These are phyloP conservation scores for Yamadazyma diospyri DNA, from an alignment of 1,139 yeast genomes.

Conservation along the genomic window DNA sequence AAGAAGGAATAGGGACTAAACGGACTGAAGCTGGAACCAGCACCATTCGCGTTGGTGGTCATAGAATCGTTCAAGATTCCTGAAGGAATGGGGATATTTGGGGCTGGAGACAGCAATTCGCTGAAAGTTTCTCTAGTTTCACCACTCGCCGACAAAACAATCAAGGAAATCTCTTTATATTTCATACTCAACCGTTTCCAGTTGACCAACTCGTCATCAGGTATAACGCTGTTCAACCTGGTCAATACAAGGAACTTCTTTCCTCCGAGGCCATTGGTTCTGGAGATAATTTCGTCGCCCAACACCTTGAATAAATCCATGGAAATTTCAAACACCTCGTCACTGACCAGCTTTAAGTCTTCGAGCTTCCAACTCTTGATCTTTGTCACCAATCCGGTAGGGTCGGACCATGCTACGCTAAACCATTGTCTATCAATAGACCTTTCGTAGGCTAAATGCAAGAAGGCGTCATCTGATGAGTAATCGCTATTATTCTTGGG, in stretches of 20 bases:
- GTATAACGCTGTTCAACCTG: constrained; percentile 65
- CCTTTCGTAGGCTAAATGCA: constrained; percentile 83
- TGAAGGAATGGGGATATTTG: neutral
- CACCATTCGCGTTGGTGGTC: neutral
- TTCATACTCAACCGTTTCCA: constrained; percentile 68
- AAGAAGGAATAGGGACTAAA: constrained; percentile 16
- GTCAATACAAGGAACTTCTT: constrained; percentile 65
- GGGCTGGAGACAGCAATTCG: neutral
- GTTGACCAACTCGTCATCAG: constrained; percentile 74
- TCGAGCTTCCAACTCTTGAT: constrained; percentile 59
- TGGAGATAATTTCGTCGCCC: constrained; percentile 30
- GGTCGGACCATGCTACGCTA: constrained; percentile 88
- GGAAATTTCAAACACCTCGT: constrained; percentile 39
- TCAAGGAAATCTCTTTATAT: constrained; percentile 59
- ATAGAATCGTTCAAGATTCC: neutral
- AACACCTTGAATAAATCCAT: constrained; percentile 34
- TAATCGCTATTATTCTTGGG: constrained; percentile 22
- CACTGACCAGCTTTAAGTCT: constrained; percentile 35
- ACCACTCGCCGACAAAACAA: constrained; percentile 71
- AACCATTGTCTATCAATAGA: constrained; percentile 83
- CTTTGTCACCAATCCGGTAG: constrained; percentile 61
- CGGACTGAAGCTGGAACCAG: neutral
- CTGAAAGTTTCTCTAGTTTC: constrained; percentile 54
- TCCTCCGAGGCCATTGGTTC: constrained; percentile 40
- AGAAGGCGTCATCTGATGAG: constrained; percentile 62